phyloP scores from a whole-genome alignment of 2,329 filamentous ascomycete genomes.

The Penicillium sp. region DNA sequence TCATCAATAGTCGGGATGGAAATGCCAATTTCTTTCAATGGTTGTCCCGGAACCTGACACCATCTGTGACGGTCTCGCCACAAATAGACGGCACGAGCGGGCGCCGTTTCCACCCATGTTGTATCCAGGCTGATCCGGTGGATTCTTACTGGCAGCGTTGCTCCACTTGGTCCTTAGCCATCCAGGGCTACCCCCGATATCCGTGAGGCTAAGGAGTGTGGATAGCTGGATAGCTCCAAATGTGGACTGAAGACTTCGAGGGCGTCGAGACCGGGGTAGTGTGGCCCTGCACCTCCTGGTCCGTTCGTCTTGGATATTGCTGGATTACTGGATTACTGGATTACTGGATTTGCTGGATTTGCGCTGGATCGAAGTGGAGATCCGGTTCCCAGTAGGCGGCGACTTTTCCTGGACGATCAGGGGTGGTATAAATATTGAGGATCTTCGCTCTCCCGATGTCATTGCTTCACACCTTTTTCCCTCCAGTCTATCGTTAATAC shows the following conservation, averaged over 20 bases:
- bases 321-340: neutral
- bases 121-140: constrained; percentile 13
- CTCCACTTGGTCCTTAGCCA: constrained; percentile 20
- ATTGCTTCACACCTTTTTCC: constrained; percentile 26
- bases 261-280: constrained; percentile 27
- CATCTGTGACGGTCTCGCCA: constrained; percentile 18
- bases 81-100: constrained; percentile 18
- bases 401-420: constrained; percentile 21
- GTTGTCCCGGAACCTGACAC: constrained; percentile 15
- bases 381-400: neutral
- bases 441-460: constrained; percentile 30
- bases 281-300: constrained; percentile 12
- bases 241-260: constrained; percentile 22
- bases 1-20: constrained; percentile 13
- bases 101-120: constrained; percentile 18
- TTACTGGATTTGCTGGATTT: neutral
- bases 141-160: constrained; percentile 15
- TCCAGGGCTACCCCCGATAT: constrained; percentile 19
- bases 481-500: constrained; percentile 40
- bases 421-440: constrained; percentile 38
- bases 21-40: constrained; percentile 7
- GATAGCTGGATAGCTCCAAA: constrained; percentile 22
- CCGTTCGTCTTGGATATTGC: constrained; percentile 5
- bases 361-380: constrained; percentile 14
- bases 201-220: constrained; percentile 19